A percentile compares a stretch with the other conserved stretches of the same genome.
Evolutionary conservation across 2,329 filamentous ascomycete genomes (phyloP).

Genomic region (Cladosporium colombiae): DNA sequence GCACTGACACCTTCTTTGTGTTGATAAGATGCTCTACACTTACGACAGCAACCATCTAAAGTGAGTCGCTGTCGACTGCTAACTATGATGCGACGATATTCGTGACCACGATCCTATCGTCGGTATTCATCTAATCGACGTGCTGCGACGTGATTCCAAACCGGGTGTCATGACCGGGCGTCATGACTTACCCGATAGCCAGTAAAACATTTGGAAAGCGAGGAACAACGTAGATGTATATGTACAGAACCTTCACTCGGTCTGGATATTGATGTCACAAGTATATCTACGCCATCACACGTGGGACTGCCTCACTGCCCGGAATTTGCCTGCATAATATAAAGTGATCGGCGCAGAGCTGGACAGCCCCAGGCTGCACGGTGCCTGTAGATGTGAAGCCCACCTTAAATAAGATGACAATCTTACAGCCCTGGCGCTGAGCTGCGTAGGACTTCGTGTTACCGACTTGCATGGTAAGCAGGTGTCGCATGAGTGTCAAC

Average conservation of each 20-base stretch:
- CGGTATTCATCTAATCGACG: no score
- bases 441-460: neutral
- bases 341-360: neutral
- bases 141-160: no score
- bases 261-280: no score
- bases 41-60: neutral
- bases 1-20: neutral
- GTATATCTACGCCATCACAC: neutral
- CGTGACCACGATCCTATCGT: no score
- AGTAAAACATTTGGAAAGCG: neutral
- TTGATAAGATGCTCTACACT: neutral
- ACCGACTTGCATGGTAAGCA: neutral
- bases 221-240: neutral
- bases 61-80: neutral
- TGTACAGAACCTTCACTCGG: neutral
- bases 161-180: no score
- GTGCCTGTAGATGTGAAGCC: neutral
- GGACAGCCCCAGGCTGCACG: neutral
- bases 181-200: no score
- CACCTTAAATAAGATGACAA: neutral
- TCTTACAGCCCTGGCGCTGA: neutral
- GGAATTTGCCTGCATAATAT: neutral
- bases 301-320: neutral
- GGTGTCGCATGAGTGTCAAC: neutral
- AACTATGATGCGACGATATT: no score